Base-by-base conservation (phyloP, 2,329 filamentous ascomycete species). In the Aspergillus pseudoterreus region DNA sequence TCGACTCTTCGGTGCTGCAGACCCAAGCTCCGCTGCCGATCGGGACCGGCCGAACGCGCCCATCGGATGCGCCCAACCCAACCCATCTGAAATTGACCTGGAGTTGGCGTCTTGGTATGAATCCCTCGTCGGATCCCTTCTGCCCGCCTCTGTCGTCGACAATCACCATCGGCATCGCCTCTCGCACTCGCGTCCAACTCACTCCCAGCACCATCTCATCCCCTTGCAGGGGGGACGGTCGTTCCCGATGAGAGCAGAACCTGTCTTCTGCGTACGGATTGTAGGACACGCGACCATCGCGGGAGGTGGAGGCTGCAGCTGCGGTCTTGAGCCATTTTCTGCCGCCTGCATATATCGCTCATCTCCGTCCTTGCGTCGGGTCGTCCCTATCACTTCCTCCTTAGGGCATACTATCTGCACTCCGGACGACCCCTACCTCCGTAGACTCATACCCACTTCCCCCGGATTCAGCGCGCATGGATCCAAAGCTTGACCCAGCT, bases 11-110 rank as follows among this genome's bases (percentile, higher is more conserved):
- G 27, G 27, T 30, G 27, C 27, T 30, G 27, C 27, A 22, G n/a
- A 44, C 27, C 15, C 33, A 43, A 38, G 49, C 50, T 49, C 47
- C 51, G 33, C 46, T 42, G 50, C 57, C 55, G 56, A 59, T 58
- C 58, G 55, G 58, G 49, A 24, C 58, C 58, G 55, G 56, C 58
- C 55, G 58, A 61, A 56, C 52, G 53, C 50, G 54, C 38, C 38
- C 41, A 47, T 55, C 55, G 53, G 53, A 58, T 49, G 54, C 50
- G 50, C 49, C 50, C 45, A 38, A 50, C 49, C 50, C 42, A 38
- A 47, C 19, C 43, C 45, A 43, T 45, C 47, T 46, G 21, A 46
- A 36, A 12, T 32, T 6, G 14, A 46, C 24, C 22, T 33, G 8
- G 17, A 33, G 14, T 33, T 14, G 15, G 24, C 14, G 43, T 24